Conservation (phyloP, 306 rosid genomes). For the Oxytropis ochrocephala region DNA sequence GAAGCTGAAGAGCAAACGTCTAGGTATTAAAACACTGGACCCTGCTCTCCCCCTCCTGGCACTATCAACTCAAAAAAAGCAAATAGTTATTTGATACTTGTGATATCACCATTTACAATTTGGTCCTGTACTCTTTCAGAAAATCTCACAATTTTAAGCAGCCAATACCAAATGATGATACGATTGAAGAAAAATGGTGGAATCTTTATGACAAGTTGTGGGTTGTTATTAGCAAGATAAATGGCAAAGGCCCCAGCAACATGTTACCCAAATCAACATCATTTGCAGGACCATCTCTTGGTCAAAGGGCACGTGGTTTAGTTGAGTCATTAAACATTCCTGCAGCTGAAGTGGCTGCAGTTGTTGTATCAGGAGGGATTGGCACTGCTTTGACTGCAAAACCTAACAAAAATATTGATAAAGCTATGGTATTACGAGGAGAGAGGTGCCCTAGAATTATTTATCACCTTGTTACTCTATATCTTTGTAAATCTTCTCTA, state of each 20-base stretch:
- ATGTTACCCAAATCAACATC: conserved; percentile 58
- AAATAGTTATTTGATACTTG: background rate
- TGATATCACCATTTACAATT: conserved; percentile 16
- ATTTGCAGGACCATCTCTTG: conserved; percentile 63
- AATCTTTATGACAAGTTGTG: conserved; percentile 70
- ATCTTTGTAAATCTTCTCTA: conserved; percentile 81
- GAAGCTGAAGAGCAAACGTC: conserved; percentile 45
- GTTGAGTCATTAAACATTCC: conserved; percentile 98
- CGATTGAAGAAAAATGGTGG: conserved; percentile 83
- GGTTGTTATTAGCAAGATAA: conserved; percentile 72
- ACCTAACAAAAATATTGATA: conserved; percentile 75
- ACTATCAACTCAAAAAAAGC: background rate
- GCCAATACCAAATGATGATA: conserved; percentile 38
- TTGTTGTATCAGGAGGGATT: conserved; percentile 94
- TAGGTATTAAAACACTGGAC: conserved; percentile 44
- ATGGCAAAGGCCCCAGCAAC: conserved; percentile 75
- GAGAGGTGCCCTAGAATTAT: conserved; percentile 89
- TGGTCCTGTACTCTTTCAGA: conserved; percentile 34
- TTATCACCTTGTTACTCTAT: conserved; percentile 78
- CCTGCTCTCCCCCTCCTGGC: background rate
- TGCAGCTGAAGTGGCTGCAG: conserved; percentile 99
- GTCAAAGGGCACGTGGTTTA: conserved; percentile 97
- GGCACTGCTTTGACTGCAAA: conserved; percentile 83
- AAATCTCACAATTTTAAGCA: conserved; percentile 38
- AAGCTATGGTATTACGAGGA: conserved; percentile 92